Conservation (phyloP, 2,329 filamentous ascomycete genomes). For the Leptographium lundbergii region DNA sequence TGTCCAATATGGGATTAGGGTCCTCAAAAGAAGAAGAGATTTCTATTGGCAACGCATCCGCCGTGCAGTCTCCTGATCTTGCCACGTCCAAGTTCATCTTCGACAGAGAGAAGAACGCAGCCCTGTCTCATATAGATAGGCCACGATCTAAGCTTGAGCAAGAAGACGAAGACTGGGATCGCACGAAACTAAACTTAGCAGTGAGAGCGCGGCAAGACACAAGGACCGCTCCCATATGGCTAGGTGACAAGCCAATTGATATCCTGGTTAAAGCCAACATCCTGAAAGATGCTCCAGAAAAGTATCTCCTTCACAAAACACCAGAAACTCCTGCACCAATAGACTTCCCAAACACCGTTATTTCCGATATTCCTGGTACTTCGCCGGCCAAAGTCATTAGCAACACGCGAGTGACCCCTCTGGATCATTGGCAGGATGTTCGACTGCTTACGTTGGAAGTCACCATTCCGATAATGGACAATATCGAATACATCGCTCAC, state of each 20-base stretch:
- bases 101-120: conserved; percentile 13
- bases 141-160: conserved; percentile 10
- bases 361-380: conserved; percentile 45
- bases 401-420: conserved; percentile 66
- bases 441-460: conserved; percentile 57
- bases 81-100: conserved; percentile 4
- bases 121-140: conserved; percentile 13
- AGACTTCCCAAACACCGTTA: conserved; percentile 15
- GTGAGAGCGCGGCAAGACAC: background rate
- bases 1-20: conserved; percentile 1
- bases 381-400: conserved; percentile 43
- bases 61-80: conserved; percentile 1
- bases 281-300: conserved; percentile 21
- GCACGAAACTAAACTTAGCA: conserved; percentile 9
- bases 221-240: conserved; percentile 12
- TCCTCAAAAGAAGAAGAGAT: background rate
- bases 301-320: conserved; percentile 17
- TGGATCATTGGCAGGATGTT: conserved; percentile 85
- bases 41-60: background rate
- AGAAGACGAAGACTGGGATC: conserved; percentile 13
- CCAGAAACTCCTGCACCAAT: conserved; percentile 3
- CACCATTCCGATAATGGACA: conserved; percentile 11
- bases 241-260: conserved; percentile 13
- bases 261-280: conserved; percentile 23
- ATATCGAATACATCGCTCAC: conserved; percentile 22